phyloP scores from a whole-genome alignment of 371 early-diverging fungal genomes.

The Mycotypha africana region DNA sequence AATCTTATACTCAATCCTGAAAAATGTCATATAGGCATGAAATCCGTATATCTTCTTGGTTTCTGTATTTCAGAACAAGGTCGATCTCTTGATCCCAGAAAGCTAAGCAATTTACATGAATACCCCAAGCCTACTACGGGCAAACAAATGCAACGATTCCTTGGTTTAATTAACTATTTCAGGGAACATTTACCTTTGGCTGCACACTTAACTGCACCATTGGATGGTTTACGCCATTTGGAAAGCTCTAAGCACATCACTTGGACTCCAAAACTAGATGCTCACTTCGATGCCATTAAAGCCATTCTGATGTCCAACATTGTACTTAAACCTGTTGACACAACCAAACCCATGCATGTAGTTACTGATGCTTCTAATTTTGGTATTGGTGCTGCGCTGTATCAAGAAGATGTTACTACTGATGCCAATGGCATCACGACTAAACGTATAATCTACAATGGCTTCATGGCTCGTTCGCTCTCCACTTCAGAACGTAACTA shows the following conservation, averaged over 20 bases:
- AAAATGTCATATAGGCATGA: conserved; percentile 12
- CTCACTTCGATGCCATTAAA: conserved; percentile 7
- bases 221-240: conserved; percentile 12
- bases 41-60: conserved; percentile 4
- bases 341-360: conserved; percentile 16
- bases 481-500: neutral
- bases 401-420: no score
- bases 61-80: conserved; percentile 10
- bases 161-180: conserved; percentile 20
- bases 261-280: conserved; percentile 6
- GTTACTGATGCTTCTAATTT: conserved; percentile 37
- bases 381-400: conserved; percentile 31
- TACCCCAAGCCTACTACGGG: conserved; percentile 1
- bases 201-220: conserved; percentile 12
- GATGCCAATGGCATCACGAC: no score
- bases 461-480: conserved; percentile 8
- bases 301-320: neutral
- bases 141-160: conserved; percentile 10
- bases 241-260: neutral
- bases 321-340: conserved; percentile 18
- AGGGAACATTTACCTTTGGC: conserved; percentile 10
- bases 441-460: conserved; percentile 7
- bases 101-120: conserved; percentile 5
- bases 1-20: conserved; percentile 12
- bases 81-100: conserved; percentile 3